A percentile compares a stretch with the other conserved stretches of the same genome.
Conservation (phyloP, 768 basidiomycete species). For the Russula earlei region DNA sequence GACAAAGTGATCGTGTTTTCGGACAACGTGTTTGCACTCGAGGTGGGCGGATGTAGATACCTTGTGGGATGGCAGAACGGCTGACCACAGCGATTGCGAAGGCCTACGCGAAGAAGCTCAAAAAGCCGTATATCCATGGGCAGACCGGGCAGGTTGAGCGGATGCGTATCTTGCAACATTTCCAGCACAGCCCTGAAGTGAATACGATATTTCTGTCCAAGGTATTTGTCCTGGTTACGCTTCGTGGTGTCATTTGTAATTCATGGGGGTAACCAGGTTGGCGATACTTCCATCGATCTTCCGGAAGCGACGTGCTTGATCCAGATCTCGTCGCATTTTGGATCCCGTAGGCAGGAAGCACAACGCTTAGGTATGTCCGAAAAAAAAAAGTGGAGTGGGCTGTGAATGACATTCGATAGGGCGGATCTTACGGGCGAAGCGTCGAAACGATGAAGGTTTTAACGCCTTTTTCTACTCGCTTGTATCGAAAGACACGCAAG, state of each 20-base stretch:
- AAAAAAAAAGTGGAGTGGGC: not conserved
- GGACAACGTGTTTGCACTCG: conserved; percentile 93
- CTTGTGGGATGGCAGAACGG: not conserved
- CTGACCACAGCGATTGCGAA: conserved; percentile 23
- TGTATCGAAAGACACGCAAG: conserved; percentile 97
- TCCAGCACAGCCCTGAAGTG: conserved; percentile 90
- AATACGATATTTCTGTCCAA: conserved; percentile 99
- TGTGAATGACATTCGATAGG: conserved; percentile 35
- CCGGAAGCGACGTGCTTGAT: conserved; percentile 99
- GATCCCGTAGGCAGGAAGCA: conserved; percentile 95
- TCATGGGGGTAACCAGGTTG: conserved; percentile 47
- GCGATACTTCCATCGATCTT: conserved; percentile 97
- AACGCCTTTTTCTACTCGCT: conserved; percentile 99
- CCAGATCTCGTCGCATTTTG: conserved; percentile 98
- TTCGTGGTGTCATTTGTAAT: conserved; percentile 16
- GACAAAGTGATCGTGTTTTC: conserved; percentile 99
- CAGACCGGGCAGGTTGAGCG: conserved; percentile 91
- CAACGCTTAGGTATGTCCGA: conserved; percentile 71
- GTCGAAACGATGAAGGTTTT: conserved; percentile 98
- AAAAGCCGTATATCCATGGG: conserved; percentile 94
- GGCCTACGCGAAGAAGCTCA: conserved; percentile 90
- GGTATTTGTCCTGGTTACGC: conserved; percentile 28
- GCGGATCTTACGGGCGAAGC: conserved; percentile 92
- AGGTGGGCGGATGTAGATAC: conserved; percentile 43
- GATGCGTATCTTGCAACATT: conserved; percentile 89